These are phyloP conservation scores for Skeletonema menzelii DNA, from an alignment of 108 stramenopile genomes.

Conservation along the genomic window DNA sequence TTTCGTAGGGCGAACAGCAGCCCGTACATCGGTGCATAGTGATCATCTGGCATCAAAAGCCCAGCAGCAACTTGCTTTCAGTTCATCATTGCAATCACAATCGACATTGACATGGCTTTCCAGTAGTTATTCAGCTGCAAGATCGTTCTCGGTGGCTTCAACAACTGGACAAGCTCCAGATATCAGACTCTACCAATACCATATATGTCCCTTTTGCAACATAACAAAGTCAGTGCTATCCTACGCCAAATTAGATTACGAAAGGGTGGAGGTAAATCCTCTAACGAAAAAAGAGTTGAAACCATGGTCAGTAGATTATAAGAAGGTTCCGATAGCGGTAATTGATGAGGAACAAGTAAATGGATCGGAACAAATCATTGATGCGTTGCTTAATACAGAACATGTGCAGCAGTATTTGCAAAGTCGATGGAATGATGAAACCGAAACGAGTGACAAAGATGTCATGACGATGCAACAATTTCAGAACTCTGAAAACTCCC, in stretches of 20 bases:
- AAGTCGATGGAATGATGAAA: constrained; percentile 36
- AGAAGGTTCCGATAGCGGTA: constrained; percentile 87
- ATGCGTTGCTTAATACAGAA: constrained; percentile 33
- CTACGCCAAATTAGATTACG: constrained; percentile 60
- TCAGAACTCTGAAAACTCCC: constrained; percentile 45
- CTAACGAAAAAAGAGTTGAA: constrained; percentile 87
- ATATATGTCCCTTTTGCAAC: constrained; percentile 93
- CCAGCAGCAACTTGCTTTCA: background rate
- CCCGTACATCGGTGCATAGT: background rate
- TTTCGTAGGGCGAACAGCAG: background rate
- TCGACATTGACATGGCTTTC: background rate
- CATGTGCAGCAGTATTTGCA: constrained; percentile 13
- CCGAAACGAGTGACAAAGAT: constrained; percentile 4
- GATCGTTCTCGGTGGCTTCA: constrained; percentile 15
- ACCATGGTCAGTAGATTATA: constrained; percentile 75
- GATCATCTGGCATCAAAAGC: background rate
- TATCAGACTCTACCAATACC: constrained; percentile 84
- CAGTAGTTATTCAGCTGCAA: background rate
- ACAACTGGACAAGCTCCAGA: constrained; percentile 22
- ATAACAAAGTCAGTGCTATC: constrained; percentile 75
- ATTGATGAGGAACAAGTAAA: constrained; percentile 56
- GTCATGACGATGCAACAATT: constrained; percentile 53
- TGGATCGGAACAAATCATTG: constrained; percentile 66
- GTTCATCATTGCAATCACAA: background rate
- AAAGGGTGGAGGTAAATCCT: constrained; percentile 89